Evolutionary conservation across 805 yeast species (phyloP), one percentile per base, ranked within the genome.

Genomic region (Metschnikowia lochheadii): DNA sequence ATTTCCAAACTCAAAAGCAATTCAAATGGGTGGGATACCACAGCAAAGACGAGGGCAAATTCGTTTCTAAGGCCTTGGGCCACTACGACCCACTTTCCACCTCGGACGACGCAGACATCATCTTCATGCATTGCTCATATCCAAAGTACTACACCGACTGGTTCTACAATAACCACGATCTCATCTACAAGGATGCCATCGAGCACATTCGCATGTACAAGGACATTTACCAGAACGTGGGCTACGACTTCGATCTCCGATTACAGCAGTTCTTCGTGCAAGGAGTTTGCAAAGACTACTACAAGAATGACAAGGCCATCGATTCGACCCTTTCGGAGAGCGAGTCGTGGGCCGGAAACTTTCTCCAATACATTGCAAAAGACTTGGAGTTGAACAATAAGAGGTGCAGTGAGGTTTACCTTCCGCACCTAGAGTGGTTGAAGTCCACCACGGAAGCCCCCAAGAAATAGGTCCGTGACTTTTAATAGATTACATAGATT

Each of bases 101-200:
- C 55, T 56, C 18, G 6, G 49, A 52, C 13, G 43, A 26, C 57
- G 58, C 47, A 46, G 51, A 57, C 5, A 55, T 57, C 8, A 53
- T 75, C 40, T 82, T 82, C 60, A 76, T 81, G 79, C 87, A 82
- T 63, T 65, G 82, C 53, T 79, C 84, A 15, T 81, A 82, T 59
- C 87, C 87, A 14, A 82, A 78, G 54, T 66, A 63, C 55, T 57
- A 50, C 50, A 50, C 61, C 37, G 69, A 74, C 37, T 60, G 63
- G 61, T 42, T 54, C 39, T 53, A 55, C 48, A 53, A 56, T 43
- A 56, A 54, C 48, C 52, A 56, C 34, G 76, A 73, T 44, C 65
- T 73, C 56, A 51, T 69, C 8, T 72, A 70, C 56, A 57, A 60
- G 39, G 58, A 62, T 10, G 60, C 32, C 11, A 39, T 64, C 61